Evolutionary conservation across 805 yeast genomes (phyloP), one percentile per base, ranked within the genome.

Genomic region (Kuraishia ogatae): DNA sequence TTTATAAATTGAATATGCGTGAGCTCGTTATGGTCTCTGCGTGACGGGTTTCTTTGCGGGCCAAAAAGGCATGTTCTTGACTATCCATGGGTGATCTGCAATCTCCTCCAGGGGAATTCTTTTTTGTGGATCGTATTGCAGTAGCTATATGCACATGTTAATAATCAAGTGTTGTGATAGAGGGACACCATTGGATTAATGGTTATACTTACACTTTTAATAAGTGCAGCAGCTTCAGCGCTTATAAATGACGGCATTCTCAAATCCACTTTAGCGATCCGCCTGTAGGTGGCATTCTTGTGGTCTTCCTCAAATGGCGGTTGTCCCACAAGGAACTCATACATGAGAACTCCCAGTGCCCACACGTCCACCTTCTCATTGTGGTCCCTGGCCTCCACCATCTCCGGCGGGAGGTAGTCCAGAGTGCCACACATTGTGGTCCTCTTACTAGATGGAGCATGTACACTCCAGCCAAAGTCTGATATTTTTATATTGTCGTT

Each of bases 401-500:
- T 85, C 70, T 93, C 99, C 7, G 99, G 99, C 0, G 98, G 96
- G 17, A 94, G 71, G 62, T 93, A 93, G 69, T 94, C 98, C 48
- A 93, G 73, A 0, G 99, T 94, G 0, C 99, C 98, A 70, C 98
- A 94, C 73, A 94, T 80, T 0, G 98, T 93, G 17, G 83, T 76
- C 63, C 97, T 73, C 58, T 81, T 79, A 17, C 50, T 56, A 7
- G 79, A 71, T 1, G 82, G 81, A 0, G 87, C 78, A 60, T 83
- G 83, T 59, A 92, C 93, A 55, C 96, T 87, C 97, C 97, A 93
- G 15, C 99, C 99, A 67, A 94, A 93, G 70, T 93, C 99, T 20
- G 97, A 86, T 46, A 93, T 77, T 66, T 92, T 93, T 54, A 93
- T 77, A 23, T 80, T 80, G 59, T 91, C 88, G 64, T 89, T 82